phyloP scores from a whole-genome alignment of 352 stramenopile genomes.

The Globisporangium barbulae region DNA sequence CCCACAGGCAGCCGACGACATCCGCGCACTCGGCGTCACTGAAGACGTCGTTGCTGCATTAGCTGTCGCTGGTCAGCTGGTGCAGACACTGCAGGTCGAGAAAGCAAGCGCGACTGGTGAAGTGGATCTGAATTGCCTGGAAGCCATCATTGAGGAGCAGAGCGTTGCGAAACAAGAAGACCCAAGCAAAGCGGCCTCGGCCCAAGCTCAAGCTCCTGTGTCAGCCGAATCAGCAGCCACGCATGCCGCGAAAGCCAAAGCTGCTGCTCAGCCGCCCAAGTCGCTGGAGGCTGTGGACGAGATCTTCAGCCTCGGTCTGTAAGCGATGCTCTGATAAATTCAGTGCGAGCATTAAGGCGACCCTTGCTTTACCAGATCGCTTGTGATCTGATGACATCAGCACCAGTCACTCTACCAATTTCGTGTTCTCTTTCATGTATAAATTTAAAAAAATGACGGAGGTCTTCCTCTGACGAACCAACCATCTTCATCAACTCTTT shows the following conservation, averaged over 20 bases:
- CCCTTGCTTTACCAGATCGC: too few species aligned
- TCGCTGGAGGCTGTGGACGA: constrained; percentile 46
- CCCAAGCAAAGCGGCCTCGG: not conserved
- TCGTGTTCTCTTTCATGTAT: not conserved
- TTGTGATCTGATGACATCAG: not conserved
- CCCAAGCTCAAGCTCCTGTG: not conserved
- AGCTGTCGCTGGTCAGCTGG: constrained; percentile 19
- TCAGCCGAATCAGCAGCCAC: not conserved
- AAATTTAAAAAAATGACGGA: not conserved
- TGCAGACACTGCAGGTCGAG: constrained; percentile 1
- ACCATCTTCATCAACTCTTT: not conserved
- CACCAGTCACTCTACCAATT: not conserved
- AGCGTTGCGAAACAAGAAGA: constrained; percentile 26
- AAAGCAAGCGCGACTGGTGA: constrained; percentile 11
- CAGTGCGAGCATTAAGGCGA: too few species aligned
- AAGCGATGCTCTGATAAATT: constrained; percentile 10
- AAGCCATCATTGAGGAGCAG: constrained; percentile 44
- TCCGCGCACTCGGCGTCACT: constrained; percentile 9
- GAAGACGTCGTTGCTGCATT: constrained; percentile 19
- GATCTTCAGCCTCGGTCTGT: constrained; percentile 81
- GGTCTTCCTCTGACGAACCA: not conserved
- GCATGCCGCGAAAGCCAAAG: constrained; percentile 10
- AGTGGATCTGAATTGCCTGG: constrained; percentile 29
- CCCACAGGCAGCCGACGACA: constrained; percentile 11
- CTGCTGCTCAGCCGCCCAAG: constrained; percentile 5